A percentile compares a stretch with the other conserved stretches of the same genome.
Conservation (phyloP, 1,284 basidiomycete genomes). For the Irpex sp. region DNA sequence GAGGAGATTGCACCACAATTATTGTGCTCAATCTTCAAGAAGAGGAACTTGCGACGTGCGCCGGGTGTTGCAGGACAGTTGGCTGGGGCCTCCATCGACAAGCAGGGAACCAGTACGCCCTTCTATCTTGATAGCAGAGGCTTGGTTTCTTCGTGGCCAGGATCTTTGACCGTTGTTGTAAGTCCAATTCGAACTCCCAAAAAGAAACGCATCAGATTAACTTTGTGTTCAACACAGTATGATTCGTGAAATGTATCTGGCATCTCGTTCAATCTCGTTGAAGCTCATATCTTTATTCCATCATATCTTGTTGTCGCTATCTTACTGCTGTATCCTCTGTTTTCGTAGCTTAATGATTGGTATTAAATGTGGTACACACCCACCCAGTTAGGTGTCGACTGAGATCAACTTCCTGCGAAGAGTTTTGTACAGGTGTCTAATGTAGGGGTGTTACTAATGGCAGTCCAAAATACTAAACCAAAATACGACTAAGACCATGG, state of each 20-base stretch:
- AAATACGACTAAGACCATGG: neutral
- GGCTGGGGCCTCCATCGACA: slow-evolving; percentile 26
- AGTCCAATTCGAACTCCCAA: slow-evolving; percentile 9
- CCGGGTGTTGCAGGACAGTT: slow-evolving; percentile 36
- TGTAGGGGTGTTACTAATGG: too few species aligned
- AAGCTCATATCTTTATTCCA: neutral
- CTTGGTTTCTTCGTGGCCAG: slow-evolving; percentile 26
- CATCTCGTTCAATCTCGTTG: too few species aligned
- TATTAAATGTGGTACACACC: neutral
- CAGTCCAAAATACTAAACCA: neutral
- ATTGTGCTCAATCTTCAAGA: slow-evolving; percentile 40
- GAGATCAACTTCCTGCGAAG: too few species aligned
- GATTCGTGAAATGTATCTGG: neutral
- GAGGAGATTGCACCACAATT: slow-evolving; percentile 40
- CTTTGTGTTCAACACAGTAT: neutral
- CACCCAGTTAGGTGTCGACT: too few species aligned
- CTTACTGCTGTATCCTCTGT: neutral
- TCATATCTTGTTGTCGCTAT: neutral
- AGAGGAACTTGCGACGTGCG: slow-evolving; percentile 44
- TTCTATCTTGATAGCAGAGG: slow-evolving; percentile 26
- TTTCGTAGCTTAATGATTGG: neutral
- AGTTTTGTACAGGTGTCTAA: too few species aligned
- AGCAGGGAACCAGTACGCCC: slow-evolving; percentile 21
- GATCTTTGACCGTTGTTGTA: slow-evolving; percentile 26
- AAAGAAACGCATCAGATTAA: neutral